A percentile compares a stretch with the other conserved stretches of the same genome.
Conservation (phyloP, 768 basidiomycete genomes). For the Dioszegia aurantiaca region DNA sequence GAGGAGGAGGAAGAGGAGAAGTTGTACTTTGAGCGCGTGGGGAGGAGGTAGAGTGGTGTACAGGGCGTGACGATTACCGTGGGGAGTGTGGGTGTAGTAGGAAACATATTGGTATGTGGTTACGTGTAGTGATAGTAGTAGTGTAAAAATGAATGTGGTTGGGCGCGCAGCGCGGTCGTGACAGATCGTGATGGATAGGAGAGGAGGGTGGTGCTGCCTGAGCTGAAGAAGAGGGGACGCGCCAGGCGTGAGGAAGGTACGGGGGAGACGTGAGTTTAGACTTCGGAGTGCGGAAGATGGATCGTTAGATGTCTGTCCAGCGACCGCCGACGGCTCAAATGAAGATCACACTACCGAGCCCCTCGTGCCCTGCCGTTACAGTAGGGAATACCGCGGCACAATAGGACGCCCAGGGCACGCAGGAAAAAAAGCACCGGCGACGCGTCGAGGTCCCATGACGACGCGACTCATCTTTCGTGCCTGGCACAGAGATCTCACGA, state of each 20-base stretch:
- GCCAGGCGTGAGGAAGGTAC: slow-evolving; percentile 5
- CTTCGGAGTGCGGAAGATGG: neutral
- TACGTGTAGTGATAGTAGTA: too few relatives aligned
- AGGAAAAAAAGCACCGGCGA: neutral
- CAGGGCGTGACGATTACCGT: slow-evolving; percentile 19
- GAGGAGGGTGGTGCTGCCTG: neutral
- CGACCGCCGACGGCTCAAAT: neutral
- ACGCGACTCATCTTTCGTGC: slow-evolving; percentile 1
- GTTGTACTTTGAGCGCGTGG: slow-evolving; percentile 1
- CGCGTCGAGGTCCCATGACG: neutral
- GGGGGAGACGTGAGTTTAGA: neutral
- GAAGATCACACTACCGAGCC: too few relatives aligned
- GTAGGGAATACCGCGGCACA: too few relatives aligned
- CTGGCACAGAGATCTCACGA: neutral
- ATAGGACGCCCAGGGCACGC: too few relatives aligned
- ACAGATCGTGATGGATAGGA: neutral
- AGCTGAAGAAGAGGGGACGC: slow-evolving; percentile 6
- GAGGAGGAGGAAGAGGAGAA: neutral
- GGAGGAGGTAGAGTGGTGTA: slow-evolving; percentile 14
- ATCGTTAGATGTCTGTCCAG: too few relatives aligned
- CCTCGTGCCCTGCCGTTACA: too few relatives aligned
- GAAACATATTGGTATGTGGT: neutral
- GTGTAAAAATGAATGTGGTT: neutral
- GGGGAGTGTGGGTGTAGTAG: slow-evolving; percentile 8
- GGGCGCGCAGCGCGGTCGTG: too few relatives aligned